Evolutionary conservation across 2,329 filamentous ascomycete genomes (phyloP).

Genomic region (Colletotrichum sp.): DNA sequence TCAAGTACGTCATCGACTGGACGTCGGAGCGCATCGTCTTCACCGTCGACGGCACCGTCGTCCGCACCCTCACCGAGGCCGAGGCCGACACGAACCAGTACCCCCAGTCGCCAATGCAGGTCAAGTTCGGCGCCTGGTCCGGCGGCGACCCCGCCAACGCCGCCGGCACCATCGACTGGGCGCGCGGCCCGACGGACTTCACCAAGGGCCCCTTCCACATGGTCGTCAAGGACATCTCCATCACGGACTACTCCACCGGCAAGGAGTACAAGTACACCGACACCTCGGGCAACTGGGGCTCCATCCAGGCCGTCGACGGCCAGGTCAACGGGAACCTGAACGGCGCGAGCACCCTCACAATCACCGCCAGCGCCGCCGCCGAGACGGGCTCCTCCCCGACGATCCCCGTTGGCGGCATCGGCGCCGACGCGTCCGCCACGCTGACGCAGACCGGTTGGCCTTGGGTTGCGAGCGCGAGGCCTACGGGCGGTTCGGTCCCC

Average conservation of each 20-base stretch:
- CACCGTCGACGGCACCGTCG: conserved; percentile 78
- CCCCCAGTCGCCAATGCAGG: conserved; percentile 93
- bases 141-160: conserved; percentile 85
- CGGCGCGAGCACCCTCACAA: conserved; percentile 54
- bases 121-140: conserved; percentile 92
- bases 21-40: conserved; percentile 84
- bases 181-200: conserved; percentile 86
- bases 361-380: conserved; percentile 64
- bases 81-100: conserved; percentile 79
- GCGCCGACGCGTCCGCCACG: conserved; percentile 56
- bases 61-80: conserved; percentile 75
- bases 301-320: conserved; percentile 83
- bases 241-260: conserved; percentile 94
- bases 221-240: conserved; percentile 75
- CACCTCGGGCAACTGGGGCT: conserved; percentile 77
- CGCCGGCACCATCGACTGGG: conserved; percentile 87
- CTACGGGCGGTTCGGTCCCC: conserved; percentile 66
- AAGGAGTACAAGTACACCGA: conserved; percentile 83
- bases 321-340: conserved; percentile 72
- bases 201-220: conserved; percentile 83
- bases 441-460: conserved; percentile 69
- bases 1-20: conserved; percentile 94
- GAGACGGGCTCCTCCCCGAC: conserved; percentile 68
- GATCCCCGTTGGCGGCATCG: conserved; percentile 75
- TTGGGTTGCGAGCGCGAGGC: conserved; percentile 65